Conservation (phyloP, 2,329 filamentous ascomycete species). For the Karstenula rhodostoma region DNA sequence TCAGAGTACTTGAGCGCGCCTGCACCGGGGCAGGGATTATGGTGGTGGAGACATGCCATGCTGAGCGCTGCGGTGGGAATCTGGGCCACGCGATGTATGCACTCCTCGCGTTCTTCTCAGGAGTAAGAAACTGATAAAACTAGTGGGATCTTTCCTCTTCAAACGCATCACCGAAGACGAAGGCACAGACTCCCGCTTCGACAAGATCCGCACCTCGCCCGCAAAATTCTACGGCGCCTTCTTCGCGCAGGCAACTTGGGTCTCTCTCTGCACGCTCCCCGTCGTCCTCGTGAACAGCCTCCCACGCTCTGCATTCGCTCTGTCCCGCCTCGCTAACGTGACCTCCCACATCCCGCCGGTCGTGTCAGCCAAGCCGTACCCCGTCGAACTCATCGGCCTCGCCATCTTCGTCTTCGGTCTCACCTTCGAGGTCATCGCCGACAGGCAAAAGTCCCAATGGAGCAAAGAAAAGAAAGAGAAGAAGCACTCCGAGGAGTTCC, state of each 20-base stretch:
- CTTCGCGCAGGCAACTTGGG: constrained; percentile 71
- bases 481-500: constrained; percentile 71
- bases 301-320: constrained; percentile 59
- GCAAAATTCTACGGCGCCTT: constrained; percentile 64
- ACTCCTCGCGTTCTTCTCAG: background rate
- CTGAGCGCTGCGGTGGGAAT: constrained; percentile 64
- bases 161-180: constrained; percentile 63
- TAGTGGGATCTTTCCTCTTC: constrained; percentile 71
- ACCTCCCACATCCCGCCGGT: constrained; percentile 55
- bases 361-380: constrained; percentile 49
- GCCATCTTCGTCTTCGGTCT: constrained; percentile 67
- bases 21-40: constrained; percentile 35
- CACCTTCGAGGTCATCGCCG: constrained; percentile 67
- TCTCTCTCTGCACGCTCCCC: constrained; percentile 71
- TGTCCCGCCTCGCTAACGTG: constrained; percentile 21
- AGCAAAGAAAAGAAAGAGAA: constrained; percentile 67
- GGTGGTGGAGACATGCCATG: constrained; percentile 69
- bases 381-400: constrained; percentile 66
- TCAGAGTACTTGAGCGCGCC: constrained; percentile 36
- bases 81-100: constrained; percentile 68
- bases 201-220: constrained; percentile 61
- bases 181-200: constrained; percentile 68
- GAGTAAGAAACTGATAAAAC: no score
- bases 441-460: constrained; percentile 71
- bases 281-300: constrained; percentile 70